A percentile compares a stretch with the other conserved stretches of the same genome.
phyloP scores from a whole-genome alignment of 768 basidiomycete genomes.

The Cystobasidium tubakii region DNA sequence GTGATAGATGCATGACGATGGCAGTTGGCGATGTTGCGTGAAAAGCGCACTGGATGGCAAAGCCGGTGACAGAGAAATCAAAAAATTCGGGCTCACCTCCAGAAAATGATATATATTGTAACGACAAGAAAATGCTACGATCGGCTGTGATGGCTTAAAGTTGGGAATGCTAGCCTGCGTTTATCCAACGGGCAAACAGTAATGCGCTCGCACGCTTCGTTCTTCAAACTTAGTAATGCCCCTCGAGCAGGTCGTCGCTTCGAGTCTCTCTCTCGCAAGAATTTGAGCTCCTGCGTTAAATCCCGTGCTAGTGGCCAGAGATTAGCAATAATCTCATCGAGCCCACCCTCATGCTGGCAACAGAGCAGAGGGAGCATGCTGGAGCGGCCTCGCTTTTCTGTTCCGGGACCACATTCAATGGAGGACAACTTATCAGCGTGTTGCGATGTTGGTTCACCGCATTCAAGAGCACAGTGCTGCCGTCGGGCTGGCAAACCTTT shows the following conservation, averaged over 20 bases:
- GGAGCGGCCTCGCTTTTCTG: slow-evolving; percentile 33
- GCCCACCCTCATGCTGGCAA: slow-evolving; percentile 33
- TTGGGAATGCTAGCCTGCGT: slow-evolving; percentile 19
- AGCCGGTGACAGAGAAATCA: no score
- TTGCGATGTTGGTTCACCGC: slow-evolving; percentile 22
- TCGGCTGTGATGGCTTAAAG: slow-evolving; percentile 33
- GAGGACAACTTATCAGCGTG: neutral
- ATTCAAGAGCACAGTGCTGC: slow-evolving; percentile 30
- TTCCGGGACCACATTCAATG: slow-evolving; percentile 15
- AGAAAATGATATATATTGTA: neutral
- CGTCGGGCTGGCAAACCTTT: slow-evolving; percentile 31
- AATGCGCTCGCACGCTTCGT: slow-evolving; percentile 17
- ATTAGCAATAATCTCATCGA: neutral
- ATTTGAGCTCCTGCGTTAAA: slow-evolving; percentile 33
- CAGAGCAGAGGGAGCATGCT: slow-evolving; percentile 31
- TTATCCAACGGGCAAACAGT: slow-evolving; percentile 24
- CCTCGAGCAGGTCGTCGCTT: slow-evolving; percentile 35
- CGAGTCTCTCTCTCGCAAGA: slow-evolving; percentile 33
- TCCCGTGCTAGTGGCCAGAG: neutral
- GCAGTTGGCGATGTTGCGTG: no score
- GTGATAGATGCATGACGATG: neutral
- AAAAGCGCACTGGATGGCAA: no score
- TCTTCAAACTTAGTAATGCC: slow-evolving; percentile 18
- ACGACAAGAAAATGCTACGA: neutral
- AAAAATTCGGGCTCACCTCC: neutral